These are phyloP conservation scores for Fagopyrum tataricum DNA, from an alignment of 148 eudicot species.

Conservation along the genomic window DNA sequence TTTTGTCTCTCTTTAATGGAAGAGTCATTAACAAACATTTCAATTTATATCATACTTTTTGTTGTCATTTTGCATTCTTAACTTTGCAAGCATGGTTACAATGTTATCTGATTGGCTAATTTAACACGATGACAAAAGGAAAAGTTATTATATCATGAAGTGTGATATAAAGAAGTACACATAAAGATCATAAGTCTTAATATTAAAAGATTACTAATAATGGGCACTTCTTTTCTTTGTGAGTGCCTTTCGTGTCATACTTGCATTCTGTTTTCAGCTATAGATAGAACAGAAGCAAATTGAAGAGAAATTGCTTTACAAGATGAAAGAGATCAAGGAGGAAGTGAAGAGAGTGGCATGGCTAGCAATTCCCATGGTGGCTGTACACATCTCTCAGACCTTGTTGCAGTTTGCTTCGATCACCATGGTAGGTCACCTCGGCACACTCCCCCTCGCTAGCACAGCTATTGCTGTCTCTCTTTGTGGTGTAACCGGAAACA, in stretches of 20 bases:
- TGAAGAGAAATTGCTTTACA: neutral
- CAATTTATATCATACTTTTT: no score
- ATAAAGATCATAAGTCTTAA: no score
- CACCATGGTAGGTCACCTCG: constrained; percentile 65
- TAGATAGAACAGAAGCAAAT: neutral
- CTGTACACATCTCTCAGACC: constrained; percentile 25
- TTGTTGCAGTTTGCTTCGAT: constrained; percentile 32
- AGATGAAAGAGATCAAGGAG: constrained; percentile 8
- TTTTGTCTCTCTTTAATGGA: no score
- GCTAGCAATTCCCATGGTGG: constrained; percentile 44
- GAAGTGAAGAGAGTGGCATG: constrained; percentile 30
- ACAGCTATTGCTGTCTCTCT: constrained; percentile 54
- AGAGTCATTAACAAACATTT: no score
- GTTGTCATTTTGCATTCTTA: no score
- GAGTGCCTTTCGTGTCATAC: neutral
- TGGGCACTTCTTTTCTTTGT: no score
- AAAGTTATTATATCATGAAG: no score
- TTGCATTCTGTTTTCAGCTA: neutral
- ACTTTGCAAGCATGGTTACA: no score
- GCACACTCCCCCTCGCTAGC: constrained; percentile 44
- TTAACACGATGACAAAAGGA: no score
- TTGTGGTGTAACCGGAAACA: constrained; percentile 37
- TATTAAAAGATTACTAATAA: no score
- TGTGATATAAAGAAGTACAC: no score
- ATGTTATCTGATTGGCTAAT: no score